Conservation (phyloP, 2,329 filamentous ascomycete species). For the Sporothrix globosa region DNA sequence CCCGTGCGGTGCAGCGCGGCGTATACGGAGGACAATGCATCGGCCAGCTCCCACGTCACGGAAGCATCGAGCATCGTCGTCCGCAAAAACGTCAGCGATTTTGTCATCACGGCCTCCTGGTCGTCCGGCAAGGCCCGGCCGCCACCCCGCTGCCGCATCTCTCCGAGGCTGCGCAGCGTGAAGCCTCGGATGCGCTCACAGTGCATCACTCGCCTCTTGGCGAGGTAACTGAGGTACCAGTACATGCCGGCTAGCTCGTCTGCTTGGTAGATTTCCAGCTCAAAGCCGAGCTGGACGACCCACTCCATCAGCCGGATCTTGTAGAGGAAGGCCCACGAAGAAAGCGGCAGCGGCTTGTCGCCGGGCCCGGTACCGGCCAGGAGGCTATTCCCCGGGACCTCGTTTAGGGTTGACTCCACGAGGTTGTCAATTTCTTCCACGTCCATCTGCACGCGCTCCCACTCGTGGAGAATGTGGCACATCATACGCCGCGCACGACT, state of each 20-base stretch:
- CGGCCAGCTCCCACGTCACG: constrained; percentile 61
- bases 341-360: constrained; percentile 69
- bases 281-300: constrained; percentile 89
- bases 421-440: constrained; percentile 75
- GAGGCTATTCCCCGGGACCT: constrained; percentile 51
- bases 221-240: constrained; percentile 78
- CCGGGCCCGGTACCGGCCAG: neutral
- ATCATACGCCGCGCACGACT: constrained; percentile 89
- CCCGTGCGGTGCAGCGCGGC: constrained; percentile 63
- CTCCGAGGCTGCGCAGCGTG: constrained; percentile 50
- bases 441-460: constrained; percentile 66
- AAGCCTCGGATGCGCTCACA: constrained; percentile 74
- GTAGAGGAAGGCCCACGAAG: constrained; percentile 87
- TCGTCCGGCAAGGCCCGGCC: constrained; percentile 40
- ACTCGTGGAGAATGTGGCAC: constrained; percentile 75
- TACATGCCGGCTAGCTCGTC: constrained; percentile 90
- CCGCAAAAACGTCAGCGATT: constrained; percentile 60
- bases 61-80: constrained; percentile 67
- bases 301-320: constrained; percentile 88
- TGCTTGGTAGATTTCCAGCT: constrained; percentile 83
- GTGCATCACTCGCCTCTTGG: constrained; percentile 69
- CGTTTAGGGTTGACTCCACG: constrained; percentile 63
- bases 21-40: constrained; percentile 65
- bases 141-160: constrained; percentile 39
- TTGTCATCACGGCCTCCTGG: constrained; percentile 51